phyloP scores from a whole-genome alignment of 352 stramenopile genomes.

The Phytophthora pinifolia region DNA sequence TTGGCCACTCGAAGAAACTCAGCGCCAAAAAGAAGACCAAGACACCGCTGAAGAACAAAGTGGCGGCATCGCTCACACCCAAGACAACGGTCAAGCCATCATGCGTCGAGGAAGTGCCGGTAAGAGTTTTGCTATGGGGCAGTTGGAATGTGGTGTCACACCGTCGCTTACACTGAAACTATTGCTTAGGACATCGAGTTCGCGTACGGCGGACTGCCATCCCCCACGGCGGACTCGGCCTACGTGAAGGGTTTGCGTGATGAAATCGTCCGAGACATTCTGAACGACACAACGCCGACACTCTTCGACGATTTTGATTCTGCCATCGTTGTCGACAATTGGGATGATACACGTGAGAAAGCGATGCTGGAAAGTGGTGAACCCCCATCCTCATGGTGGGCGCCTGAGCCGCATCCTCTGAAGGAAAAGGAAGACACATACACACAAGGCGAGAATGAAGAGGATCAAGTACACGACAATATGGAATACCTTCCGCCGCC shows the following conservation, averaged over 20 bases:
- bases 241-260: constrained; percentile 52
- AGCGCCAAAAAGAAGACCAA: constrained; percentile 21
- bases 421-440: constrained; percentile 4
- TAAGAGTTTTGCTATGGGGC: constrained; percentile 9
- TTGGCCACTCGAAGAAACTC: constrained; percentile 28
- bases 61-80: constrained; percentile 8
- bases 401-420: constrained; percentile 9
- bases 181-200: constrained; percentile 62
- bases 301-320: constrained; percentile 51
- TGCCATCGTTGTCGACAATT: constrained; percentile 15
- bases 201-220: constrained; percentile 67
- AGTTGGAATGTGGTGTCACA: background rate
- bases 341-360: constrained; percentile 44
- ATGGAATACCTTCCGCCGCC: constrained; percentile 40
- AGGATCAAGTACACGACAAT: constrained; percentile 21
- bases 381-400: constrained; percentile 56
- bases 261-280: constrained; percentile 56
- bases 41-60: constrained; percentile 18
- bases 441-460: constrained; percentile 7
- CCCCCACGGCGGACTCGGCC: constrained; percentile 25
- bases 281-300: constrained; percentile 43
- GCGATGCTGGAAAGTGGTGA: constrained; percentile 41
- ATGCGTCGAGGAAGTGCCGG: constrained; percentile 40
- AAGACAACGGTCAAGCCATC: constrained; percentile 16
- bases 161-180: constrained; percentile 2